Conservation (phyloP, 768 basidiomycete genomes). For the Pisolithus orientalis region DNA sequence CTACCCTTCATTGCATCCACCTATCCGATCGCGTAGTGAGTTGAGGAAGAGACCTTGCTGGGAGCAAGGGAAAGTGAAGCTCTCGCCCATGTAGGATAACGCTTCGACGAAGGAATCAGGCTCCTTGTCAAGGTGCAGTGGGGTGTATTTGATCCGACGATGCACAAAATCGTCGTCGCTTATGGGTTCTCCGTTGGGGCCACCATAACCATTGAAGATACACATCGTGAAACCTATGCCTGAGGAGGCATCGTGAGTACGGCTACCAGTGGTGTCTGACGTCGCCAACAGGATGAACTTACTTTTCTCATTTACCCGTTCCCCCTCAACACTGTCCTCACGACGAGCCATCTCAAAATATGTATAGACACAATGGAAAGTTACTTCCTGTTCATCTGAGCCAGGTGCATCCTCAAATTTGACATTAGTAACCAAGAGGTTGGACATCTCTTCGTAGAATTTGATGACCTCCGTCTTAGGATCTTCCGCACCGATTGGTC, state of each 20-base stretch:
- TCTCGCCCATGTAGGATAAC: slow-evolving; percentile 53
- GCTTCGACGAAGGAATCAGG: slow-evolving; percentile 45
- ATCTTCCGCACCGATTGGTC: slow-evolving; percentile 39
- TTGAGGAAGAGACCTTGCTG: slow-evolving; percentile 66
- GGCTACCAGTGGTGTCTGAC: not conserved
- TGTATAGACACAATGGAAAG: slow-evolving; percentile 66
- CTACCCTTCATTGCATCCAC: slow-evolving; percentile 26
- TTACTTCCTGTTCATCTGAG: slow-evolving; percentile 42
- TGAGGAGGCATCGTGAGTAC: slow-evolving; percentile 20
- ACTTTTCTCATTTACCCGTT: slow-evolving; percentile 29
- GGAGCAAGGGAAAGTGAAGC: slow-evolving; percentile 63
- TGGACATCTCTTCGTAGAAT: slow-evolving; percentile 85
- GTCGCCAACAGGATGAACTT: not conserved
- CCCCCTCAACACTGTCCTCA: slow-evolving; percentile 29
- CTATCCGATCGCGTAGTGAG: slow-evolving; percentile 51
- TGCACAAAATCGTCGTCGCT: slow-evolving; percentile 28
- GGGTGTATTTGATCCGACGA: slow-evolving; percentile 46
- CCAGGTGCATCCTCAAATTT: slow-evolving; percentile 34
- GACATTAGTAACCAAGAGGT: slow-evolving; percentile 62
- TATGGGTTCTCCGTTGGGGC: slow-evolving; percentile 26
- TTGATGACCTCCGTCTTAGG: slow-evolving; percentile 55
- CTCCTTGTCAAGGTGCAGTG: slow-evolving; percentile 61
- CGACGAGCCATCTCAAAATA: slow-evolving; percentile 30
- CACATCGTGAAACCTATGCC: slow-evolving; percentile 58
- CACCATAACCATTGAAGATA: slow-evolving; percentile 34